Base-by-base conservation (phyloP, 176 grass and related monocot genomes). In the Areca catechu region DNA sequence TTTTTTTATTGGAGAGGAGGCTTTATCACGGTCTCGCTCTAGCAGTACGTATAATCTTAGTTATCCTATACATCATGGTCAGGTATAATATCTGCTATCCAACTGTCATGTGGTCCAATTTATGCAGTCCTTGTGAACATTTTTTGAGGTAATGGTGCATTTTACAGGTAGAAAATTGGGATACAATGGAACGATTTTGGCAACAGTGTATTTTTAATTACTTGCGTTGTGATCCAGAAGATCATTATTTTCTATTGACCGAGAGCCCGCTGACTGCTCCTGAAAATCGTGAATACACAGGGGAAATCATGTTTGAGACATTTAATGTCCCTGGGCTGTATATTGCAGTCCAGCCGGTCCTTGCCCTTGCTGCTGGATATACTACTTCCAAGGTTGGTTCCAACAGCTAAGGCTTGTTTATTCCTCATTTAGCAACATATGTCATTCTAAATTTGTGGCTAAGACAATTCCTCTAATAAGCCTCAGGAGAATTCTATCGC, bases 181-280 rank as follows among this genome's bases (percentile, higher is more conserved):
- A 98, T 67, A 77, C 93, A 16, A 98, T 98, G 93, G 93, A 98
- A 80, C 82, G 84, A 78, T 98, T 98, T 80, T 98, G 93, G 93
- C 93, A 98, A 47, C 86, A 88, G 23, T 98, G 93, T 68, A 92
- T 98, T 48, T 98, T 98, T 65, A 83, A 89, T 70, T 92, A 92
- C 56, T 72, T 98, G 25, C 66, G 93, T 1, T 98, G 93, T 53
- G 93, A 98, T 9, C 87, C 88, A 2, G 88, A 98, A 58, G 93
- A 98, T 62, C 93, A 98, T 55, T 98, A 88, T 55, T 98, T 98
- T 77, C 78, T 98, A 56, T 75, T 98, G 4, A 98, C 93, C 1
- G 93, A 98, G 73, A 98, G 93, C 24, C 87, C 93, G 0, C 81
- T 92, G 19, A 92, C 87, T 49, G 78, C 87, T 59, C 93, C 93